Conservation (phyloP, 768 basidiomycete genomes). For the Trametes cubensis region DNA sequence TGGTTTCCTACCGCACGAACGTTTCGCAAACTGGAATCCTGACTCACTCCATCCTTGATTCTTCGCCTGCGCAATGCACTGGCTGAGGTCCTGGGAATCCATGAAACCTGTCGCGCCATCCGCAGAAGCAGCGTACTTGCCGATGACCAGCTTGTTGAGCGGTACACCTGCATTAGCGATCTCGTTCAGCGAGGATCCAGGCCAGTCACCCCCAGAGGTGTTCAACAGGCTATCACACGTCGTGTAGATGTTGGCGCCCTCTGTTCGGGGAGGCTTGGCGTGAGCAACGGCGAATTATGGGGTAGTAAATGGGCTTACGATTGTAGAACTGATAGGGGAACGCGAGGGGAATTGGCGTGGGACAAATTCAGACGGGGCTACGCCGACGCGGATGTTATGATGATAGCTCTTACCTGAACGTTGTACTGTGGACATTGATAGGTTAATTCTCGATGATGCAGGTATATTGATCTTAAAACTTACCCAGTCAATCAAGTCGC, state of each 20-base stretch:
- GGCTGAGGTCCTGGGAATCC: constrained; percentile 16
- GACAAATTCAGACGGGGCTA: too few species aligned
- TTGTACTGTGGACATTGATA: background rate
- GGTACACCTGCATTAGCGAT: constrained; percentile 56
- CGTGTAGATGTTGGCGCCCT: constrained; percentile 35
- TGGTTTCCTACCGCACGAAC: background rate
- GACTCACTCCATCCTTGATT: constrained; percentile 16
- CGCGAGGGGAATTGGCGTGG: too few species aligned
- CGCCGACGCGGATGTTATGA: too few species aligned
- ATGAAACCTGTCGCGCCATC: constrained; percentile 43
- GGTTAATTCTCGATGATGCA: too few species aligned
- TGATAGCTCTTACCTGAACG: background rate
- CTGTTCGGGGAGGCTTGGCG: background rate
- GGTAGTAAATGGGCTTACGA: constrained; percentile 3
- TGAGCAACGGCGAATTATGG: background rate
- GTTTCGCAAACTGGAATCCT: background rate
- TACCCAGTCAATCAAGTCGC: constrained; percentile 59
- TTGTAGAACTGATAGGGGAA: constrained; percentile 12
- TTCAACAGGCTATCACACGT: constrained; percentile 41
- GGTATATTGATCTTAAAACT: background rate
- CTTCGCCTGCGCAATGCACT: constrained; percentile 18
- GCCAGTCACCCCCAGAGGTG: constrained; percentile 42
- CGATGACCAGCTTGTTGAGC: constrained; percentile 67
- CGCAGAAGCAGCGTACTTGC: constrained; percentile 52
- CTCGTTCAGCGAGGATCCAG: constrained; percentile 45